Conservation (phyloP, 805 yeast genomes). For the Suhomyces canberraensis region DNA sequence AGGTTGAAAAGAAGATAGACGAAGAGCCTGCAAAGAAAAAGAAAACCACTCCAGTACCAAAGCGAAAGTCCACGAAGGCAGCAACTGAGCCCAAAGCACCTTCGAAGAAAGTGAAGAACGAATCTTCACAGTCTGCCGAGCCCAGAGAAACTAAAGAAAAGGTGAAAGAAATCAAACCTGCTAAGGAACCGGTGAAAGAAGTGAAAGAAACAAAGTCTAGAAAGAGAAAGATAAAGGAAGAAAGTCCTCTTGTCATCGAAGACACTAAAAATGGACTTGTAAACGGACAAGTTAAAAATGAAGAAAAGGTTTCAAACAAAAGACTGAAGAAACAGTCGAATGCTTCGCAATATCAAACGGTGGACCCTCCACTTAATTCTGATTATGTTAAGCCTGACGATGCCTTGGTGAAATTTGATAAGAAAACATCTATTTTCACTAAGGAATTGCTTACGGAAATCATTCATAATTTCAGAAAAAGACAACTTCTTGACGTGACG, state of each 20-base stretch:
- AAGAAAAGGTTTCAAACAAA: not conserved
- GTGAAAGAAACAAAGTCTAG: slow-evolving; percentile 9
- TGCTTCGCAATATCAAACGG: slow-evolving; percentile 5
- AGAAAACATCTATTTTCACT: slow-evolving; percentile 14
- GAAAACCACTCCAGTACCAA: slow-evolving; percentile 5
- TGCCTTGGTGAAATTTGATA: slow-evolving; percentile 15
- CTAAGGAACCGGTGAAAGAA: slow-evolving; percentile 5
- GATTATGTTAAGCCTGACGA: slow-evolving; percentile 17
- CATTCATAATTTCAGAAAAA: slow-evolving; percentile 15
- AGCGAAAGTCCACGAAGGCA: slow-evolving; percentile 9
- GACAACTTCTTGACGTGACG: slow-evolving; percentile 28
- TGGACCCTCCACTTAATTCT: slow-evolving; percentile 20
- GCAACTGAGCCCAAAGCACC: not conserved
- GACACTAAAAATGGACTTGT: not conserved
- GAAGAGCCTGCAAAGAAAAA: not conserved
- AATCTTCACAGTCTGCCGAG: slow-evolving; percentile 1
- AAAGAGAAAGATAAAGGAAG: slow-evolving; percentile 4
- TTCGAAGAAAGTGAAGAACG: not conserved
- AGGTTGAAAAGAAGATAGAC: not conserved
- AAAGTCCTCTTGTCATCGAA: not conserved
- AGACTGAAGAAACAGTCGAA: slow-evolving; percentile 9
- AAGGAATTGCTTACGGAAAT: slow-evolving; percentile 13
- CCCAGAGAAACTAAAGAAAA: slow-evolving; percentile 1
- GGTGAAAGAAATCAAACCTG: slow-evolving; percentile 3
- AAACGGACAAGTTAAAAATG: not conserved